phyloP scores from a whole-genome alignment of 441 rosid genomes.

The Erodium texanum region DNA sequence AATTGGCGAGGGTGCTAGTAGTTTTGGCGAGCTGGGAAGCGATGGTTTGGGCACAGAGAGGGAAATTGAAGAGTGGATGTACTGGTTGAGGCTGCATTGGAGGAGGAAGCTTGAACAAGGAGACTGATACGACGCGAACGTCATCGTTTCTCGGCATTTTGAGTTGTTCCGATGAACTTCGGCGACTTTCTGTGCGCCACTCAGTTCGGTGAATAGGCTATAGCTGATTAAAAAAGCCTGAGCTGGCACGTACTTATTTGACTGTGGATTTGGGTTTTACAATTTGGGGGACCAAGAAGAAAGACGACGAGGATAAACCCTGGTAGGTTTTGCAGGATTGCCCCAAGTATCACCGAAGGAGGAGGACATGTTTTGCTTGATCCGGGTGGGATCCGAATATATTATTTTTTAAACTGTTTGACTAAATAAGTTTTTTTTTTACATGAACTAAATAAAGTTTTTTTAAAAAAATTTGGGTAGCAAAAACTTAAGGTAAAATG shows the following conservation, averaged over 20 bases:
- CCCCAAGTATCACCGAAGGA: no score
- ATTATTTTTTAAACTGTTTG: no score
- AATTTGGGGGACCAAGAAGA: neutral
- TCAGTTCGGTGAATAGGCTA: no score
- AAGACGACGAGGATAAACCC: neutral
- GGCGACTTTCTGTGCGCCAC: no score
- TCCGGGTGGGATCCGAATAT: no score
- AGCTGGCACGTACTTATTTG: neutral
- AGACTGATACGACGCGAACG: neutral
- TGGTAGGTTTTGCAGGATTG: neutral
- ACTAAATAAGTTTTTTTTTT: no score
- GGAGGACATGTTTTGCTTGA: no score
- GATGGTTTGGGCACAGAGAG: constrained; percentile 21
- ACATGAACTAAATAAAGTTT: no score
- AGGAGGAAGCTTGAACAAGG: constrained; percentile 8
- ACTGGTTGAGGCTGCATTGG: constrained; percentile 14
- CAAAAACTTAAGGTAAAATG: no score
- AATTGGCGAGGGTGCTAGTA: constrained; percentile 29
- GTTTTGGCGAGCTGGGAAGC: constrained; percentile 31
- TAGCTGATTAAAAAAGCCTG: no score
- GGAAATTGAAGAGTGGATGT: constrained; percentile 12
- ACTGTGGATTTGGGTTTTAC: neutral
- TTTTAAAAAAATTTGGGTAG: no score
- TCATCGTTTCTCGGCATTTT: neutral
- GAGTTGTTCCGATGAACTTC: neutral